Evolutionary conservation across 2,329 filamentous ascomycete species (phyloP), one percentile per base, ranked within the genome.

Genomic region (Sporothrix curviconia): DNA sequence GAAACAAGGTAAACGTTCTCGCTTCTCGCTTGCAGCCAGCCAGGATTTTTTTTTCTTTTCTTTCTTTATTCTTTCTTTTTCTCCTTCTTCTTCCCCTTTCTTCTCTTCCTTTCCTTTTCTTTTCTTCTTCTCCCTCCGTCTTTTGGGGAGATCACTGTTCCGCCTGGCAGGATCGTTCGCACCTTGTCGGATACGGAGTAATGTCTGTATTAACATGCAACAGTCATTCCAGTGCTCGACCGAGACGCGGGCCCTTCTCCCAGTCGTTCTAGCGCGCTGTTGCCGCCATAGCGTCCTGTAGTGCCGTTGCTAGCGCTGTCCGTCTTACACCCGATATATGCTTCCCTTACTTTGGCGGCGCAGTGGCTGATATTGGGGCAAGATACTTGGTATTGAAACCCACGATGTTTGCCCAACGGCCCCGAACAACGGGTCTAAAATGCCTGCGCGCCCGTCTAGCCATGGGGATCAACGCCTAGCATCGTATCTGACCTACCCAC

Each of bases 371-470:
- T n/a, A n/a, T n/a, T n/a, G n/a, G n/a, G n/a, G n/a, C n/a, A n/a
- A 46, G 42, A 50, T n/a, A 50, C 15, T 36, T 14, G 6, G 24
- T 50, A 24, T 24, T 51, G 47, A 51, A 39, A 51, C 34, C 22
- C 22, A 34, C 24, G 34, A 37, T 50, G 32, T 9, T 51, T 32
- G 28, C 19, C 15, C 12, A 28, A 51, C 22, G 37, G 32, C 37
- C n/a, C 17, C 47, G 39, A 51, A 51, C 34, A 8, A 34, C 47
- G 34, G n/a, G 47, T 39, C 47, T 51, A 51, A 50, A 25, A 25
- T 51, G 47, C 28, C 47, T 51, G 11, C 6, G n/a, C n/a, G 28
- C 28, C 11, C 28, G 28, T 32, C 28, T 32, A 32, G 11, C 28
- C 11, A 11, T 32, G 28, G n/a, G n/a, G n/a, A n/a, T n/a, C n/a